These are phyloP conservation scores for Penicillium soppii DNA, from an alignment of 495 filamentous ascomycete species.

Conservation along the genomic window DNA sequence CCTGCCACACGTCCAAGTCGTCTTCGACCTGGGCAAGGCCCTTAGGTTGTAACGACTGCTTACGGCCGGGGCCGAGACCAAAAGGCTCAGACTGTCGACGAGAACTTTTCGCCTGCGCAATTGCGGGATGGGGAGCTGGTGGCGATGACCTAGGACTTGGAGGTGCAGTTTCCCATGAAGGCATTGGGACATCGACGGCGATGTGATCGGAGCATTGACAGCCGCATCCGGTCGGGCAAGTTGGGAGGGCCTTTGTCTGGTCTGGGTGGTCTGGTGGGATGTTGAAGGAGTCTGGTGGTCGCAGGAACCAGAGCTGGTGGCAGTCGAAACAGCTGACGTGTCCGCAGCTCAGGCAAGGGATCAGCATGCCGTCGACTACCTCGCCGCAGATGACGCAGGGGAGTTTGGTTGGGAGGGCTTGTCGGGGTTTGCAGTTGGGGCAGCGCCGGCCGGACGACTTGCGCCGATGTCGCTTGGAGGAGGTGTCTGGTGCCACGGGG, in stretches of 20 bases:
- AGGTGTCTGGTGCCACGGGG: constrained; percentile 14
- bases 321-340: constrained; percentile 53
- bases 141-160: constrained; percentile 6
- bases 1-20: constrained; percentile 42
- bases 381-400: constrained; percentile 50
- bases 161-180: constrained; percentile 20
- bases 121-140: neutral
- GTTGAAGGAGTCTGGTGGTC: constrained; percentile 12
- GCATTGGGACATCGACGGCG: constrained; percentile 27
- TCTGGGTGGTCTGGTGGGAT: constrained; percentile 3
- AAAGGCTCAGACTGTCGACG: constrained; percentile 23
- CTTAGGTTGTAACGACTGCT: constrained; percentile 6
- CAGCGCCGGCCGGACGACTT: constrained; percentile 23
- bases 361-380: constrained; percentile 46
- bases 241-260: constrained; percentile 19
- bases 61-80: constrained; percentile 7
- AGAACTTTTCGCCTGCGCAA: constrained; percentile 21
- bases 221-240: constrained; percentile 50
- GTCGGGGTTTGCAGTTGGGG: constrained; percentile 38
- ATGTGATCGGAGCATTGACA: constrained; percentile 49
- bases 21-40: constrained; percentile 29
- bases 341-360: constrained; percentile 52
- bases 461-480: constrained; percentile 19
- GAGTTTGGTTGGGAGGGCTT: constrained; percentile 37
- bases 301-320: constrained; percentile 41